Evolutionary conservation across 139 green algal genomes (phyloP).

Genomic region (Ettlia oleoabundans): DNA sequence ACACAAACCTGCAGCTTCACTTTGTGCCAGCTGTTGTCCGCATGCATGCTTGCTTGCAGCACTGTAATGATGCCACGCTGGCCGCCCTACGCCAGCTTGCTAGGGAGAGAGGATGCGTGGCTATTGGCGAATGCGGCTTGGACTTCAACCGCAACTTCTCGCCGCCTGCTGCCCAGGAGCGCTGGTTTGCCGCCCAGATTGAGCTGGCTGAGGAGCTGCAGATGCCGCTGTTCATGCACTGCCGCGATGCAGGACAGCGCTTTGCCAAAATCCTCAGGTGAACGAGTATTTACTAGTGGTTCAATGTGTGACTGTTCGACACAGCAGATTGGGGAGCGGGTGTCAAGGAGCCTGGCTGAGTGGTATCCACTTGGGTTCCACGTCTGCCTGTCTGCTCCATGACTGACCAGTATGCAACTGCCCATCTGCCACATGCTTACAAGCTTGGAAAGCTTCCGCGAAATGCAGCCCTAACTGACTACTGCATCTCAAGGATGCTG

Average conservation of each 20-base stretch:
- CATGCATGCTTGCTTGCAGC: slow-evolving; percentile 9
- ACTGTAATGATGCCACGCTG: slow-evolving; percentile 57
- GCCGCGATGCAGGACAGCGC: slow-evolving; percentile 60
- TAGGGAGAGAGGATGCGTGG: slow-evolving; percentile 54
- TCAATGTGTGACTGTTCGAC: too few relatives aligned
- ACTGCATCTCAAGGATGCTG: too few relatives aligned
- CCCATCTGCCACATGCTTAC: too few relatives aligned
- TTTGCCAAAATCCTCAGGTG: slow-evolving; percentile 67
- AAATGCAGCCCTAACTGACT: too few relatives aligned
- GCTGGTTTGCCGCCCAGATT: slow-evolving; percentile 70
- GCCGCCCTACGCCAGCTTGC: slow-evolving; percentile 54
- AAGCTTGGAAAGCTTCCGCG: too few relatives aligned
- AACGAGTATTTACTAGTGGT: too few relatives aligned
- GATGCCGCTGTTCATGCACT: slow-evolving; percentile 86
- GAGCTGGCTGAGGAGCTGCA: slow-evolving; percentile 65
- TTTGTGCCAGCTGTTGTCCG: background rate
- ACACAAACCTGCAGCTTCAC: too few relatives aligned
- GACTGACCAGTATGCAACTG: too few relatives aligned
- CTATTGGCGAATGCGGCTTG: slow-evolving; percentile 76
- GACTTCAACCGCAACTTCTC: slow-evolving; percentile 88
- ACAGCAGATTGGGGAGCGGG: too few relatives aligned
- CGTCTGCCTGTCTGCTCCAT: too few relatives aligned
- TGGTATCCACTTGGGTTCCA: too few relatives aligned
- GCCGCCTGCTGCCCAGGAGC: slow-evolving; percentile 69
- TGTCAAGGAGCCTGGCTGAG: too few relatives aligned